These are phyloP conservation scores for Vigna angularis DNA, from an alignment of 306 rosid species.

Conservation along the genomic window DNA sequence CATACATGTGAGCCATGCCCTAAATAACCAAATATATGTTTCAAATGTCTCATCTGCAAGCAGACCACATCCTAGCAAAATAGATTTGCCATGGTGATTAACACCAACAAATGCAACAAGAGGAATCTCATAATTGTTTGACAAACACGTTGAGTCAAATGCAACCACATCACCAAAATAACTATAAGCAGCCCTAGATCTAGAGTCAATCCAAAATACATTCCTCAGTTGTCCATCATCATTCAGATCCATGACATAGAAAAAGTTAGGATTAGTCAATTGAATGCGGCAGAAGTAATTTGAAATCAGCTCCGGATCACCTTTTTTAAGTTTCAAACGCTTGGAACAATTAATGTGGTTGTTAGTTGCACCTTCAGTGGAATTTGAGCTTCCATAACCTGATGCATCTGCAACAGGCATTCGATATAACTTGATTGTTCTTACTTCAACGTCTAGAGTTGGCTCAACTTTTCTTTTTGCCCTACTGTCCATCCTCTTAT, in stretches of 20 bases:
- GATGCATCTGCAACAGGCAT: conserved; percentile 62
- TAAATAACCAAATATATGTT: conserved; percentile 85
- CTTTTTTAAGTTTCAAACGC: conserved; percentile 70
- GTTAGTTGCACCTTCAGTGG: conserved; percentile 67
- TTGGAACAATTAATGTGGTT: conserved; percentile 51
- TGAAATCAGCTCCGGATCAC: conserved; percentile 71
- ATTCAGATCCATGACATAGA: conserved; percentile 84
- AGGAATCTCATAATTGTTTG: conserved; percentile 78
- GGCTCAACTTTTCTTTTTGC: conserved; percentile 86
- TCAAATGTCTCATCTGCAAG: conserved; percentile 85
- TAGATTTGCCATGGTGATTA: conserved; percentile 84
- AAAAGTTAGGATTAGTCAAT: conserved; percentile 76
- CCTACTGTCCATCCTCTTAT: conserved; percentile 80
- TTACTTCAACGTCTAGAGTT: conserved; percentile 78
- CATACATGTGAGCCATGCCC: conserved; percentile 97
- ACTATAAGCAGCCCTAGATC: conserved; percentile 83
- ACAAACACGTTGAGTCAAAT: conserved; percentile 81
- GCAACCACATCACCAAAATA: conserved; percentile 84
- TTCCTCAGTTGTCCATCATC: conserved; percentile 88
- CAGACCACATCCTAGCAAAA: conserved; percentile 86
- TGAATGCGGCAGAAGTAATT: conserved; percentile 72
- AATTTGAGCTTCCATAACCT: conserved; percentile 67
- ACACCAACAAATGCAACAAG: conserved; percentile 83
- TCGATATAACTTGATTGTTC: conserved; percentile 87
- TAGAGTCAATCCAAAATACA: conserved; percentile 90